Percentiles rank a stretch among this genome's conserved stretches.
Evolutionary conservation across 169 alveolate species (phyloP).

Genomic region (Plasmodium yoelii): DNA sequence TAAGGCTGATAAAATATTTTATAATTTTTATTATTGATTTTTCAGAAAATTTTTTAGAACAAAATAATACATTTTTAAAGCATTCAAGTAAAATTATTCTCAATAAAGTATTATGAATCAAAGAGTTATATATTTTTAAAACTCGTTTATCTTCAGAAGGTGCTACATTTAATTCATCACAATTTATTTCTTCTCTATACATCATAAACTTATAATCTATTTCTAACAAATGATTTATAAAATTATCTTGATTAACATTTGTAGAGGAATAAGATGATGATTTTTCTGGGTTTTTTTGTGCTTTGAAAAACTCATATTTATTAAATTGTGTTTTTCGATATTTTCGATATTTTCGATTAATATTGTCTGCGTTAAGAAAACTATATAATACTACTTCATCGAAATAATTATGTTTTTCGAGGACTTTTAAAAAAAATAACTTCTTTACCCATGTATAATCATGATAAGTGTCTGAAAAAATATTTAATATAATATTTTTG

Average conservation of each 20-base stretch:
- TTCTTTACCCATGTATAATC: conserved; percentile 34
- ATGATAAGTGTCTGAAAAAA: conserved; percentile 49
- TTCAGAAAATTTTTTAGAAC: conserved; percentile 64
- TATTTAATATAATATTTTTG: conserved; percentile 27
- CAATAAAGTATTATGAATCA: conserved; percentile 40
- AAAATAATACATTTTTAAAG: conserved; percentile 54
- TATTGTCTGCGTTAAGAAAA: background rate
- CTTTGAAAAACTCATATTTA: conserved; percentile 36
- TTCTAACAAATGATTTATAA: conserved; percentile 20
- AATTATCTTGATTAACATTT: background rate
- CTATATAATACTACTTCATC: background rate
- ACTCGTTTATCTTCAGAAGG: conserved; percentile 32
- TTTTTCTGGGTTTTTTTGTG: background rate
- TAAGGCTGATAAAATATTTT: conserved; percentile 30
- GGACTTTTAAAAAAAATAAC: conserved; percentile 21
- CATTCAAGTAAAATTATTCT: conserved; percentile 46
- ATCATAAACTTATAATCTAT: conserved; percentile 42
- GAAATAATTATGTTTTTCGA: conserved; percentile 28
- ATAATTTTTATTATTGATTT: conserved; percentile 66
- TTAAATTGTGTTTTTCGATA: background rate
- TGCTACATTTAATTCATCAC: conserved; percentile 9
- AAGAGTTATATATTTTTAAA: conserved; percentile 12
- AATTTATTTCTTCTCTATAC: conserved; percentile 16
- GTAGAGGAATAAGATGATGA: background rate
- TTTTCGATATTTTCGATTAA: no score